phyloP scores from a whole-genome alignment of 345 rosid species.

The Kandelia obovata region DNA sequence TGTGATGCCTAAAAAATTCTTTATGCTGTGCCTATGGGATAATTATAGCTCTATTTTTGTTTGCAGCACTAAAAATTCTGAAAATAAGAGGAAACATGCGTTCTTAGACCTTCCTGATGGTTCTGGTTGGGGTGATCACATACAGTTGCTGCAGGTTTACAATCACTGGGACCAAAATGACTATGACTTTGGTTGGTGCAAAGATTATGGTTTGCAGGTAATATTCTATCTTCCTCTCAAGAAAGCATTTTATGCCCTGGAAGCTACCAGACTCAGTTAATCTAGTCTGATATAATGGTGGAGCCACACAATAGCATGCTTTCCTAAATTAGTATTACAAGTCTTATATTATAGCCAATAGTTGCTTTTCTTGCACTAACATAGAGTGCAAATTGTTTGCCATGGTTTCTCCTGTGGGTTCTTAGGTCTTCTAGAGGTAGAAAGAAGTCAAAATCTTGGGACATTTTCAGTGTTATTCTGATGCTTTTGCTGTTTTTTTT shows the following conservation, averaged over 20 bases:
- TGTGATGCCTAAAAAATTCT: neutral
- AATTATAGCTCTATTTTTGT: neutral
- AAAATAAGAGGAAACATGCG: constrained; percentile 75
- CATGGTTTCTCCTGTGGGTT: neutral
- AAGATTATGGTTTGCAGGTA: constrained; percentile 76
- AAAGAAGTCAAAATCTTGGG: neutral
- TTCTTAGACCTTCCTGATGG: constrained; percentile 80
- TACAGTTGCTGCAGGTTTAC: constrained; percentile 81
- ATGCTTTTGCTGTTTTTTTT: neutral
- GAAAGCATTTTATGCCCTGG: constrained; percentile 7
- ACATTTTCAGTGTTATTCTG: neutral
- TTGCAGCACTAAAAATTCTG: constrained; percentile 53
- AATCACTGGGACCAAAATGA: constrained; percentile 69
- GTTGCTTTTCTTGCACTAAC: constrained; percentile 1
- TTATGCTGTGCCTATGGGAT: neutral
- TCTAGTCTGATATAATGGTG: neutral
- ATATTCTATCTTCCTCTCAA: constrained; percentile 13
- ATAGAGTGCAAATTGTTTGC: neutral
- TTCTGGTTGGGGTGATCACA: constrained; percentile 91
- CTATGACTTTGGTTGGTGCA: constrained; percentile 77
- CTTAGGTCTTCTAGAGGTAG: neutral
- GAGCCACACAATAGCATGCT: neutral
- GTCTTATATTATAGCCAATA: neutral
- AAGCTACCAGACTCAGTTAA: neutral
- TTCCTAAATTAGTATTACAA: neutral